These are phyloP conservation scores for Hypoxylon sp. DNA, from an alignment of 2,329 filamentous ascomycete species.

Conservation along the genomic window DNA sequence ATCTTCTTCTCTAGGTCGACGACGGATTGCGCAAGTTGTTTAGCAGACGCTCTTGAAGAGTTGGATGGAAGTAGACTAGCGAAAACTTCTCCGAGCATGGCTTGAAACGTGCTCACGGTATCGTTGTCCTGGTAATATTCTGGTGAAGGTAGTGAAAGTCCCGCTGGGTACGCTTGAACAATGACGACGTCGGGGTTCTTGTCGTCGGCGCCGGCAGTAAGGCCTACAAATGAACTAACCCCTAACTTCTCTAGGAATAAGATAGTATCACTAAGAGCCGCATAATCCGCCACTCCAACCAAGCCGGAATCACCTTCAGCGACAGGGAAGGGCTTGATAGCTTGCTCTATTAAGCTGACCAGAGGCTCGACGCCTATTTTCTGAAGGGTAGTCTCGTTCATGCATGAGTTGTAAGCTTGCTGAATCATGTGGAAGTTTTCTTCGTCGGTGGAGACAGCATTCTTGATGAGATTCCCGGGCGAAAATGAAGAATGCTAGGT, in stretches of 20 bases:
- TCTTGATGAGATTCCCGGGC: slow-evolving; percentile 54
- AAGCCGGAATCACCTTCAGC: slow-evolving; percentile 46
- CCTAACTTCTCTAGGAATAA: slow-evolving; percentile 62
- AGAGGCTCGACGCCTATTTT: slow-evolving; percentile 69
- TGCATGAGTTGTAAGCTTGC: slow-evolving; percentile 73
- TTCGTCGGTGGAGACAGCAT: slow-evolving; percentile 63
- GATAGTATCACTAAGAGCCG: slow-evolving; percentile 60
- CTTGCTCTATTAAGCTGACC: slow-evolving; percentile 64
- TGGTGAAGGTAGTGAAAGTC: slow-evolving; percentile 71
- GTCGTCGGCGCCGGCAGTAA: slow-evolving; percentile 59
- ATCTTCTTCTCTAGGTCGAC: slow-evolving; percentile 73
- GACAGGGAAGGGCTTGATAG: slow-evolving; percentile 62
- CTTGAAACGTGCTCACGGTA: slow-evolving; percentile 65
- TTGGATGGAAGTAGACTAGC: slow-evolving; percentile 49
- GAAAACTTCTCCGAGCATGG: slow-evolving; percentile 58
- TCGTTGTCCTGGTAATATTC: slow-evolving; percentile 70
- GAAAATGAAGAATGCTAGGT: slow-evolving; percentile 64
- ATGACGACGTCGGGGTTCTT: slow-evolving; percentile 57
- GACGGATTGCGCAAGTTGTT: slow-evolving; percentile 57
- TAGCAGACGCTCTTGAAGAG: slow-evolving; percentile 42
- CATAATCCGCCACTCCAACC: slow-evolving; percentile 48
- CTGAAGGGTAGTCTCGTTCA: slow-evolving; percentile 71
- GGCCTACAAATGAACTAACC: slow-evolving; percentile 56
- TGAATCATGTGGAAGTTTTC: slow-evolving; percentile 77
- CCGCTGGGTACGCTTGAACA: slow-evolving; percentile 58